Percentiles rank a stretch among this genome's conserved stretches.
These are phyloP conservation scores for Phytophthora pini DNA, from an alignment of 352 stramenopile species.

Conservation along the genomic window DNA sequence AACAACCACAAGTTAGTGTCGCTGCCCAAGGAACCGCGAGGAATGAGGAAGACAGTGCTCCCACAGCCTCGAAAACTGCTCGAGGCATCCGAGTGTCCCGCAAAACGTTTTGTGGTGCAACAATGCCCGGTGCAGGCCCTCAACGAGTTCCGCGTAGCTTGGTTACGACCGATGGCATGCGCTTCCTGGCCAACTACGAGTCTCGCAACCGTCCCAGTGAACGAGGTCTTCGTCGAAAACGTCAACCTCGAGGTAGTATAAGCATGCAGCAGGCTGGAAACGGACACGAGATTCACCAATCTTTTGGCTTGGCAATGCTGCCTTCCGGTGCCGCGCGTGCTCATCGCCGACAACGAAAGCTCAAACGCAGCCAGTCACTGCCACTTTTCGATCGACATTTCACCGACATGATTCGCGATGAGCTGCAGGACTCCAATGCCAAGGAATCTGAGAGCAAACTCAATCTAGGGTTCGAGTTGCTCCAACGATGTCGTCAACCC, in stretches of 20 bases:
- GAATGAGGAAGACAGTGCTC: slow-evolving; percentile 20
- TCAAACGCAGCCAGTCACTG: slow-evolving; percentile 71
- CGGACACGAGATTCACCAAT: slow-evolving; percentile 25
- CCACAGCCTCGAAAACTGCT: slow-evolving; percentile 29
- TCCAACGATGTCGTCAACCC: slow-evolving; percentile 57
- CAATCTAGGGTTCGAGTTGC: slow-evolving; percentile 59
- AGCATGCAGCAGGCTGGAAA: background rate
- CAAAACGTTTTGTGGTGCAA: slow-evolving; percentile 52
- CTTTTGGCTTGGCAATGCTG: slow-evolving; percentile 7
- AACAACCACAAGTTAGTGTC: background rate
- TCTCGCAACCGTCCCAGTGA: slow-evolving; percentile 30
- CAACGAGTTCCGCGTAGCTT: slow-evolving; percentile 35
- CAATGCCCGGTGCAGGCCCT: slow-evolving; percentile 28
- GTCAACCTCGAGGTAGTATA: slow-evolving; percentile 13
- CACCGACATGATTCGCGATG: slow-evolving; percentile 53
- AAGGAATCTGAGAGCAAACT: slow-evolving; percentile 67
- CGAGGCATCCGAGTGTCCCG: slow-evolving; percentile 30
- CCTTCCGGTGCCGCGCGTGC: slow-evolving; percentile 20
- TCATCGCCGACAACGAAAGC: slow-evolving; percentile 39
- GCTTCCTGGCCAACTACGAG: slow-evolving; percentile 66
- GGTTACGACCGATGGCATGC: slow-evolving; percentile 64
- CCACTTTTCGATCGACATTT: slow-evolving; percentile 74
- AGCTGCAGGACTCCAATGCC: slow-evolving; percentile 65
- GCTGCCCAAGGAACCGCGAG: slow-evolving; percentile 1
- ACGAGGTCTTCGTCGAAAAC: slow-evolving; percentile 8